Percentiles rank a stretch among this genome's conserved stretches.
phyloP scores from a whole-genome alignment of 2,329 filamentous ascomycete genomes.

The Aspergillus uvarum region DNA sequence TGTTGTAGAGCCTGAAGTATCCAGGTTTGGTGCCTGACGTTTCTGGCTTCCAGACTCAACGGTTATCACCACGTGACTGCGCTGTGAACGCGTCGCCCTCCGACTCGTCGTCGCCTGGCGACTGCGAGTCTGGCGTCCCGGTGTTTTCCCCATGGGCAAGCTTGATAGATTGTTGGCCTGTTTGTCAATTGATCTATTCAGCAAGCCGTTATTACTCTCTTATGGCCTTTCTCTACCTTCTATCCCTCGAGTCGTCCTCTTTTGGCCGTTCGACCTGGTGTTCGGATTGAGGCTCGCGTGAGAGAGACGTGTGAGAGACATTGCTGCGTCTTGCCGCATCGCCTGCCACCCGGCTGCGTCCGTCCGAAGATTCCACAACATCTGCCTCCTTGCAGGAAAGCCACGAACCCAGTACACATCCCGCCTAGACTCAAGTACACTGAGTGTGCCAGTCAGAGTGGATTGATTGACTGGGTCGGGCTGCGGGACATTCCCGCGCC shows the following conservation, averaged over 20 bases:
- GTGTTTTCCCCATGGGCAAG: not conserved
- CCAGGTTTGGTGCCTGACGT: not conserved
- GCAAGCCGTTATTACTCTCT: slow-evolving; percentile 7
- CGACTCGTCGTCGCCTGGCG: slow-evolving; percentile 3
- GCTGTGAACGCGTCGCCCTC: slow-evolving; percentile 32
- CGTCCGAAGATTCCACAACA: slow-evolving; percentile 9
- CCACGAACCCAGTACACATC: not conserved
- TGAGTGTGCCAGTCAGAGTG: too few relatives aligned
- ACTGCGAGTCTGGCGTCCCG: not conserved
- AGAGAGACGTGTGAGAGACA: slow-evolving; percentile 1
- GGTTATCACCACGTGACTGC: slow-evolving; percentile 32
- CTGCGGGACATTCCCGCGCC: slow-evolving; percentile 17
- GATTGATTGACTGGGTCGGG: too few relatives aligned
- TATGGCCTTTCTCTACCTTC: slow-evolving; percentile 7
- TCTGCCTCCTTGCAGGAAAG: slow-evolving; percentile 13
- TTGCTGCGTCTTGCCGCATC: slow-evolving; percentile 2
- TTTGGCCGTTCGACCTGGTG: slow-evolving; percentile 4
- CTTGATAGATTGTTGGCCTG: not conserved
- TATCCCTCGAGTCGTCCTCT: slow-evolving; percentile 3
- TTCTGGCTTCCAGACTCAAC: not conserved
- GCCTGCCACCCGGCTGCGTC: slow-evolving; percentile 6
- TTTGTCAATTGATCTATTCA: slow-evolving; percentile 4
- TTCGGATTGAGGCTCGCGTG: slow-evolving; percentile 12
- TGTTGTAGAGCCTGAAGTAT: too few relatives aligned
- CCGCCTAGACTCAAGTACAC: not conserved